Evolutionary conservation across 192 early-diverging fungal species (phyloP).

Genomic region (Dispira parvispora): DNA sequence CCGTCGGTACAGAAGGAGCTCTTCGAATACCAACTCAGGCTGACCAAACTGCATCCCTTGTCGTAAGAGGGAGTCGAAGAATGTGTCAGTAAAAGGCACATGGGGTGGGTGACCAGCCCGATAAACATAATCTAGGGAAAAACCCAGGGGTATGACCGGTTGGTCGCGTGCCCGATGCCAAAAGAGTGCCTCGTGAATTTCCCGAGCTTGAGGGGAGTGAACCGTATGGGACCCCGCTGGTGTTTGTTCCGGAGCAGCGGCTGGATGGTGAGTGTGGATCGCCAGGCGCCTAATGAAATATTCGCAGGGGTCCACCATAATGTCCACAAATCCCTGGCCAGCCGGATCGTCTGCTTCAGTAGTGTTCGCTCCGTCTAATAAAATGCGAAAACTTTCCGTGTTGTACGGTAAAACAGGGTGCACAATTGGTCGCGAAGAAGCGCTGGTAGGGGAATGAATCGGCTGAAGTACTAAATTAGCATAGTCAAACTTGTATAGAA

Average conservation of each 20-base stretch:
- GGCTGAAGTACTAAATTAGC: too few relatives aligned
- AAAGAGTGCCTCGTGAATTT: not conserved
- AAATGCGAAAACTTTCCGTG: conserved; percentile 2
- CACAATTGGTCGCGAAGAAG: too few relatives aligned
- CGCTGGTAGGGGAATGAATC: too few relatives aligned
- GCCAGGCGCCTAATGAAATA: not conserved
- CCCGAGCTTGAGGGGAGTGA: too few relatives aligned
- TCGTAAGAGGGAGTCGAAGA: not conserved
- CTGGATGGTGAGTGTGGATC: too few relatives aligned
- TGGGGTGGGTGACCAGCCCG: not conserved
- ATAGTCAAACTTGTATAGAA: too few relatives aligned
- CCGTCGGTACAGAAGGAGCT: not conserved
- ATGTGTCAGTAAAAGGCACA: not conserved
- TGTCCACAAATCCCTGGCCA: not conserved
- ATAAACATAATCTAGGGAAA: conserved; percentile 1
- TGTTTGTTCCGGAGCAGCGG: too few relatives aligned
- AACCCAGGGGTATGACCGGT: not conserved
- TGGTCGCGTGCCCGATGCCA: not conserved
- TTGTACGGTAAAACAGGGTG: not conserved
- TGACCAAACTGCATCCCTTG: not conserved
- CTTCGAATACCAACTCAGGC: not conserved
- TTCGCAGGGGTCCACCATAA: not conserved
- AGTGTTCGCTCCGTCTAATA: not conserved
- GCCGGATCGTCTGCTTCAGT: too few relatives aligned
- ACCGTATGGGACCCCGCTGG: too few relatives aligned